Conservation (phyloP, 2,329 filamentous ascomycete species). For the Fusarium nematophilum region DNA sequence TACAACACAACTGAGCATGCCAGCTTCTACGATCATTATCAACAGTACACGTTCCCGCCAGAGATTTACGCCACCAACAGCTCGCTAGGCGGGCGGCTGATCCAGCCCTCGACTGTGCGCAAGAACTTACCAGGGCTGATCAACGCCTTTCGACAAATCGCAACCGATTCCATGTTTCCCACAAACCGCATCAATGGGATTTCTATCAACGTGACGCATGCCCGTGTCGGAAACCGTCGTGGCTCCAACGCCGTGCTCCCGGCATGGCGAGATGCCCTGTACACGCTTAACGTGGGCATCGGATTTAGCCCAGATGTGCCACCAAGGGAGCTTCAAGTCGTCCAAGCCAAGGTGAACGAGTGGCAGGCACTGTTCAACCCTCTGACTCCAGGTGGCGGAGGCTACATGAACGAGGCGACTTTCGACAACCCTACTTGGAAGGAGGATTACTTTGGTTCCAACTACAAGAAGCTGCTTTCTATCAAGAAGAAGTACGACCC, state of each 20-base stretch:
- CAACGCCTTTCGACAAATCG: too few relatives aligned
- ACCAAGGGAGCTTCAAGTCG: neutral
- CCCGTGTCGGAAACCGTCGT: neutral
- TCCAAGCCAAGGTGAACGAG: neutral
- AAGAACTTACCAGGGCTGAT: too few relatives aligned
- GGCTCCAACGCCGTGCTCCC: neutral
- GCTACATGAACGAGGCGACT: constrained; percentile 63
- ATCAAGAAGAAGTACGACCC: constrained; percentile 64
- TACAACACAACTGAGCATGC: too few relatives aligned
- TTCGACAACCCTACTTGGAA: constrained; percentile 55
- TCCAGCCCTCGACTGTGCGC: too few relatives aligned
- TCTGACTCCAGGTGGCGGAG: constrained; percentile 46
- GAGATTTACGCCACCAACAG: too few relatives aligned
- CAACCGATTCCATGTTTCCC: too few relatives aligned
- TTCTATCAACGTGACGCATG: neutral
- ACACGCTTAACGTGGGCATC: neutral
- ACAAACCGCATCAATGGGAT: neutral
- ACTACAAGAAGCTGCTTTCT: constrained; percentile 52
- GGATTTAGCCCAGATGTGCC: neutral
- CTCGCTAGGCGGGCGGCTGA: too few relatives aligned
- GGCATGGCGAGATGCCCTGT: neutral
- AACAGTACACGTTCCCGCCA: too few relatives aligned
- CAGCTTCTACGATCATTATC: too few relatives aligned
- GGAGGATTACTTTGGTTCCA: constrained; percentile 56
- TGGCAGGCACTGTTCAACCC: constrained; percentile 32